phyloP scores from a whole-genome alignment of 768 basidiomycete species.

The Mycena latifolia region DNA sequence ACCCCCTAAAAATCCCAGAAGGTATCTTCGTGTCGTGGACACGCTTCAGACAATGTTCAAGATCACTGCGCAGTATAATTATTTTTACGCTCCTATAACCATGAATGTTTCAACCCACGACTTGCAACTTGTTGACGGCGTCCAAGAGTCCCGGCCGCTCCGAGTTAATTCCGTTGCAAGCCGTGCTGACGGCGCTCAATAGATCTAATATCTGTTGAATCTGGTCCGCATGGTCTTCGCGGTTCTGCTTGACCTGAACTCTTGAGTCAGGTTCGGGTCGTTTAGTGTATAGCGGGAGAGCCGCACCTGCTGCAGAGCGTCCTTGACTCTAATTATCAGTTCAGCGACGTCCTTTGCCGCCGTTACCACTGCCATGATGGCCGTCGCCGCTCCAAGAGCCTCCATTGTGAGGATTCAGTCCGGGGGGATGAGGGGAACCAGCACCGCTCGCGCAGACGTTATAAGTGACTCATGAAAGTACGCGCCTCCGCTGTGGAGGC shows the following conservation, averaged over 20 bases:
- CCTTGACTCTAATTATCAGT: background rate
- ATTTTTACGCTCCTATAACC: background rate
- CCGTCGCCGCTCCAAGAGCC: background rate
- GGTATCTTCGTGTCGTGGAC: background rate
- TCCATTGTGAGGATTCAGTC: background rate
- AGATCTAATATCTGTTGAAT: background rate
- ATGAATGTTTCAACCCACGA: background rate
- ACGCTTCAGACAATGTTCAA: background rate
- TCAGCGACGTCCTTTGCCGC: background rate
- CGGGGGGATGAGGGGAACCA: background rate
- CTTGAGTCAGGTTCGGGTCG: background rate
- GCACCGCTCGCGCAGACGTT: background rate
- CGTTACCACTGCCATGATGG: background rate
- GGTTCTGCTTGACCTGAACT: slow-evolving; percentile 8
- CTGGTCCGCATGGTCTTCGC: background rate
- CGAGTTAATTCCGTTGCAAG: background rate
- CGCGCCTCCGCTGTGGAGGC: background rate
- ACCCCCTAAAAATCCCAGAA: background rate
- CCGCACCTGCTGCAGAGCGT: background rate
- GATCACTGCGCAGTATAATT: background rate
- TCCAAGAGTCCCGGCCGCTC: background rate
- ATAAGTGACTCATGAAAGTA: background rate
- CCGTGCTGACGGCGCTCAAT: background rate
- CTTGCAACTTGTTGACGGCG: background rate
- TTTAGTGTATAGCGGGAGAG: background rate